These are phyloP conservation scores for Entelexis paramagnoliae DNA, from an alignment of 1,139 yeast genomes.

Conservation along the genomic window DNA sequence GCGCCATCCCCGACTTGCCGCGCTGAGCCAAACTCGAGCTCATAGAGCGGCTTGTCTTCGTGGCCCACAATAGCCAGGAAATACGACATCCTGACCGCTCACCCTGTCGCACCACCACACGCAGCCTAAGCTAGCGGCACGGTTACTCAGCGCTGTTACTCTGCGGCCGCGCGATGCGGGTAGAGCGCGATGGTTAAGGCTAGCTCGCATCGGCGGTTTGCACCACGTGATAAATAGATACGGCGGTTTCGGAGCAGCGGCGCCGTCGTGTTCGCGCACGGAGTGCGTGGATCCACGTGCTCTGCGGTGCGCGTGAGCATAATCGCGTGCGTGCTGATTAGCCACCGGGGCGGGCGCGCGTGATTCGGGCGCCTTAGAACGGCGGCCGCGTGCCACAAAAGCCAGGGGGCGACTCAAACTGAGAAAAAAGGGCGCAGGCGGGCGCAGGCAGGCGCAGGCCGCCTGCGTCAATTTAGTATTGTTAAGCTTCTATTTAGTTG, in stretches of 20 bases:
- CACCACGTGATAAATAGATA: too few species aligned
- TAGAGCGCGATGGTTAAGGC: neutral
- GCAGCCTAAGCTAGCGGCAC: too few species aligned
- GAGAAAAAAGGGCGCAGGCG: too few species aligned
- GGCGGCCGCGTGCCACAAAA: neutral
- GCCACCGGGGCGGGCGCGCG: neutral
- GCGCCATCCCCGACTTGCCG: conserved; percentile 54
- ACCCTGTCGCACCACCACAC: too few species aligned
- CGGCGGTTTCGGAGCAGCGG: too few species aligned
- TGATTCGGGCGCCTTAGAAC: neutral
- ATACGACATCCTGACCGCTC: conserved; percentile 50
- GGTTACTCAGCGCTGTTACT: neutral
- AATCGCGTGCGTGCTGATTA: neutral
- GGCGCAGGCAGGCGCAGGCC: too few species aligned
- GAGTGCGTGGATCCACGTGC: neutral
- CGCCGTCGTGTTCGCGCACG: too few species aligned
- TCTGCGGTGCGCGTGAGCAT: neutral
- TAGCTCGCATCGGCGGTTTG: too few species aligned
- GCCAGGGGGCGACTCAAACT: too few species aligned
- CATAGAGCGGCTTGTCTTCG: conserved; percentile 76
- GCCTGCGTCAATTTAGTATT: too few species aligned
- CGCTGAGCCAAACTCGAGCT: conserved; percentile 72
- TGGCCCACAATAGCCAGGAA: conserved; percentile 81
- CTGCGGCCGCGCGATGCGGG: neutral
- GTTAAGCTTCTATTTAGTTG: too few species aligned